phyloP scores from a whole-genome alignment of 306 rosid genomes.

The Clitoria ternatea region DNA sequence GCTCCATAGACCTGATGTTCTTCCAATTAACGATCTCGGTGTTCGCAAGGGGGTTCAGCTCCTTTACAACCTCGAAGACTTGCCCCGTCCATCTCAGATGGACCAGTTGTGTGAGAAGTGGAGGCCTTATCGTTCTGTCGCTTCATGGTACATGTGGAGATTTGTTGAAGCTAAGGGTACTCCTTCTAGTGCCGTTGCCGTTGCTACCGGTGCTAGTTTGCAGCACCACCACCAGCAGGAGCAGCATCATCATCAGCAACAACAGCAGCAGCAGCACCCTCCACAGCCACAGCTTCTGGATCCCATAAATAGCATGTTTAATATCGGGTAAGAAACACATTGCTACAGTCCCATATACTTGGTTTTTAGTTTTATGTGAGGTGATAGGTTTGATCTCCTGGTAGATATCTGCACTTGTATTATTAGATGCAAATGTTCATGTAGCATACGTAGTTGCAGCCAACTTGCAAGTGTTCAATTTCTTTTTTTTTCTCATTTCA shows the following conservation, averaged over 20 bases:
- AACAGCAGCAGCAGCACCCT: constrained; percentile 44
- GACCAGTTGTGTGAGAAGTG: constrained; percentile 91
- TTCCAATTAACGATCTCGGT: constrained; percentile 84
- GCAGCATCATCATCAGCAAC: constrained; percentile 47
- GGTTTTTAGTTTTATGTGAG: background rate
- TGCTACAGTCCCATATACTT: background rate
- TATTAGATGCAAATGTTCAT: background rate
- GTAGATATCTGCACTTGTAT: background rate
- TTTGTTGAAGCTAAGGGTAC: constrained; percentile 82
- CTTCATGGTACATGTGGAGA: constrained; percentile 97
- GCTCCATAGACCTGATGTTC: constrained; percentile 92
- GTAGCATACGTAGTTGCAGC: background rate
- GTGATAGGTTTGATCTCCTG: background rate
- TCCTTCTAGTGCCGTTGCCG: constrained; percentile 78
- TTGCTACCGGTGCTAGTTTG: constrained; percentile 67
- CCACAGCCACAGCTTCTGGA: constrained; percentile 85
- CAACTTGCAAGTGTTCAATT: background rate
- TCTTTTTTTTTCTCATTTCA: background rate
- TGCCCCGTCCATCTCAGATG: constrained; percentile 98
- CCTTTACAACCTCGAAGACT: constrained; percentile 71
- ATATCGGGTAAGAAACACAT: constrained; percentile 61
- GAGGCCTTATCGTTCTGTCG: constrained; percentile 95
- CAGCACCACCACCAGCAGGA: constrained; percentile 47
- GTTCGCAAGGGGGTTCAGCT: constrained; percentile 87
- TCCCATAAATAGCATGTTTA: constrained; percentile 82